Conservation (phyloP, 2,329 filamentous ascomycete species). For the Fusarium sp. region DNA sequence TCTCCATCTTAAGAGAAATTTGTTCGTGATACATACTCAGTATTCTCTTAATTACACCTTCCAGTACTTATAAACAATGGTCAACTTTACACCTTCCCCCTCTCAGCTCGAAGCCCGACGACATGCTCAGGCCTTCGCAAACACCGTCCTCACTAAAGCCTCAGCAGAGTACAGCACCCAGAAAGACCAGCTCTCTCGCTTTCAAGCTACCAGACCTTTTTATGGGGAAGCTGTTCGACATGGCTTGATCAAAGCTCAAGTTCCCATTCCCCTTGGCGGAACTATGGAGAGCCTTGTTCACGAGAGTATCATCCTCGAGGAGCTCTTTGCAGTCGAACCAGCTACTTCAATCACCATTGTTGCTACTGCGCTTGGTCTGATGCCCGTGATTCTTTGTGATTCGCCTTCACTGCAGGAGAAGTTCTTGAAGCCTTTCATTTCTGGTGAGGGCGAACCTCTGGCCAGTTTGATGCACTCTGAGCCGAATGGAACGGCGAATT, state of each 20-base stretch:
- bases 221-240: neutral
- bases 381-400: slow-evolving; percentile 1
- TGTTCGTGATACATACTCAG: neutral
- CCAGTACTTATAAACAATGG: neutral
- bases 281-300: neutral
- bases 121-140: neutral
- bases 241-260: neutral
- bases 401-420: neutral
- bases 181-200: neutral
- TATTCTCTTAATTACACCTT: neutral
- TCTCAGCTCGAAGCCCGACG: neutral
- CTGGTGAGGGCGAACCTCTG: neutral
- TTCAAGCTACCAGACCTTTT: neutral
- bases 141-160: neutral
- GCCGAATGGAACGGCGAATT: neutral
- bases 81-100: neutral
- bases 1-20: rapidly evolving
- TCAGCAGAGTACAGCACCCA: neutral
- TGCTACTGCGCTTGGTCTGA: neutral
- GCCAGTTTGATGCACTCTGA: slow-evolving; percentile 9
- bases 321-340: neutral
- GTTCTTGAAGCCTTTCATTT: neutral
- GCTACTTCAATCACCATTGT: neutral
- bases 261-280: neutral
- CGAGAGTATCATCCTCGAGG: neutral